phyloP scores from a whole-genome alignment of 139 green algal genomes.

The Auxenochlorella pyrenoidosa region DNA sequence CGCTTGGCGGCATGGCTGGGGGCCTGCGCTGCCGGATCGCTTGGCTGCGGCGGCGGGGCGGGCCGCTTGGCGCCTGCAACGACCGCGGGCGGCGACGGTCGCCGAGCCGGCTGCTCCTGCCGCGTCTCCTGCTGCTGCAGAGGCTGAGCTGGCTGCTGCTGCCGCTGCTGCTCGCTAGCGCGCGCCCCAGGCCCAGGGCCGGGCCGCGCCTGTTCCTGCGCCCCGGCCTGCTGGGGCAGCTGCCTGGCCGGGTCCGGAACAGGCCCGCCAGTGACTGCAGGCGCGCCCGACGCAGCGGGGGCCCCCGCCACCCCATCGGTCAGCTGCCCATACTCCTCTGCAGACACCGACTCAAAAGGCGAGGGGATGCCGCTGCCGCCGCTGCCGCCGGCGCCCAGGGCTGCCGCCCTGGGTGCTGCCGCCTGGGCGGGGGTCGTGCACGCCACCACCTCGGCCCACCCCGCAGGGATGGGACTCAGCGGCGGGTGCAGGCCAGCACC shows the following conservation, averaged over 20 bases:
- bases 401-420: background rate
- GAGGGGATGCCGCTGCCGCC: background rate
- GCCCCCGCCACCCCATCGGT: background rate
- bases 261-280: background rate
- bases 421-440: background rate
- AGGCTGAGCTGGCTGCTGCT: background rate
- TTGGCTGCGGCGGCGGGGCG: background rate
- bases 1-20: background rate
- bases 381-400: too few species aligned
- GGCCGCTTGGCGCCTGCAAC: background rate
- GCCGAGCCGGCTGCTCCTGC: background rate
- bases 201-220: background rate
- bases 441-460: background rate
- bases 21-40: background rate
- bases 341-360: background rate
- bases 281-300: background rate
- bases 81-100: background rate
- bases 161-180: background rate
- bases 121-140: background rate
- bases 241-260: background rate
- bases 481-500: background rate
- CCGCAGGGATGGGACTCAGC: conserved; percentile 11
- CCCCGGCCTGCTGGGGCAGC: background rate
- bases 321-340: background rate
- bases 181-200: too few species aligned